Evolutionary conservation across 108 stramenopile genomes (phyloP), one percentile per base, ranked within the genome.

Genomic region (Schizochytrium sp.): DNA sequence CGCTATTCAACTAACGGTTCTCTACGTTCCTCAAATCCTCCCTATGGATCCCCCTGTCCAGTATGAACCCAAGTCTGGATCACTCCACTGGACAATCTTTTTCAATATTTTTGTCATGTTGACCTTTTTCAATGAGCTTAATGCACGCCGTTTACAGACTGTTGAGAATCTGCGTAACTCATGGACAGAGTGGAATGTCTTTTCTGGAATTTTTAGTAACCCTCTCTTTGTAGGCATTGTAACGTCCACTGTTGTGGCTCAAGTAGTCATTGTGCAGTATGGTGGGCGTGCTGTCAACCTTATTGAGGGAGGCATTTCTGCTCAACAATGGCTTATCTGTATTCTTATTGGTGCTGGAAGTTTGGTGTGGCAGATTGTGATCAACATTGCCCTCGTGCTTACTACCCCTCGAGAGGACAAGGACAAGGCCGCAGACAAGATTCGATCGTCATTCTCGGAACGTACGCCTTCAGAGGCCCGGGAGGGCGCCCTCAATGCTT

Each of bases 71-170:
- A 61, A 28, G 4, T 72, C 64, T 28, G 46, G n/a, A 72, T 3
- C 93, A 91, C 59, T 87, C 56, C 97, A 98, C 90, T 96, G 95
- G 87, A 97, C 97, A 10, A 56, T 97, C 57, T 94, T 99, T 73
- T 99, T 99, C 94, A 99, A 99, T 92, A 72, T 96, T 28, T 99
- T 99, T 92, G 98, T 98, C 12, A 98, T 97, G 95, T 95, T 97
- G 95, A 96, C 97, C 92, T 91, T 99, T 40, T 98, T 97, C 93
- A 98, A 98, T 92, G 98, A 99, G 93, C 89, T 99, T 69, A 98
- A 99, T 92, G 92, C 94, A n/a, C 92, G 97, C 64, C 92, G 92
- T 57, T 91, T 99, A 61, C 93, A 95, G 87, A 95, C 96, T 53
- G 96, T 96, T 88, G 91, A 93, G 92, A 89, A 91, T 42, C 88